Evolutionary conservation across 1,139 yeast genomes (phyloP), one percentile per base, ranked within the genome.

Genomic region (Sugiyamaella castrensis): DNA sequence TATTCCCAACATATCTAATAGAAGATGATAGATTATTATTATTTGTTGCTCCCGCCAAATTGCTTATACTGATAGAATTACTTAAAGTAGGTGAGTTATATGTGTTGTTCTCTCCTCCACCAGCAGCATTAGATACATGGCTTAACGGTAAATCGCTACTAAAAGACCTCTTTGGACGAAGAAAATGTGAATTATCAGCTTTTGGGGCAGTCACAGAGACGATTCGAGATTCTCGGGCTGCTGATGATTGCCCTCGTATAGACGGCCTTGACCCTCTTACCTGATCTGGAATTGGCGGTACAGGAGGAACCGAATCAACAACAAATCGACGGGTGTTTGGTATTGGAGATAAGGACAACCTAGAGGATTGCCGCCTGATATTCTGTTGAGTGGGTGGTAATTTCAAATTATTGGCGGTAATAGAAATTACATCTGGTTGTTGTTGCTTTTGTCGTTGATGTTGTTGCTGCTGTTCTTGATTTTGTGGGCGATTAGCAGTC

Each of bases 281-380:
- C 37, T 58, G 61, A 10, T 51, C 55, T n/a, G 62, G 62, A 32
- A 59, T 15, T 9, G 58, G 59, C 10, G 63, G 62, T 2, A 59
- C 62, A 9, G 61, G 62, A 6, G 62, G 62, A 8, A 54, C 34
- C 10, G 46, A 27, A 24, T 36, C 40, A 4, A 39, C 38, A 3
- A 42, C 11, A 12, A 34, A 15, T 36, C 46, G 35, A 16, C 40
- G 46, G 8, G 36, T 40, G n/a, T 36, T 36, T 9, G 40, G 40
- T 19, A 9, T 36, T 15, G 46, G 46, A 9, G 46, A 42, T 8
- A 42, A 24, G 2, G 46, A 42, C n/a, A 26, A 11, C 12, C 40
- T 42, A 11, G 46, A 29, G 8, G 33, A 13, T 15, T 41, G 38
- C 26, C 31, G 35, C 31, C 33, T 35, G 16, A 35, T 16, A 26